A percentile compares a stretch with the other conserved stretches of the same genome.
Evolutionary conservation across 139 green algal species (phyloP).

Genomic region (Volvox africanus): DNA sequence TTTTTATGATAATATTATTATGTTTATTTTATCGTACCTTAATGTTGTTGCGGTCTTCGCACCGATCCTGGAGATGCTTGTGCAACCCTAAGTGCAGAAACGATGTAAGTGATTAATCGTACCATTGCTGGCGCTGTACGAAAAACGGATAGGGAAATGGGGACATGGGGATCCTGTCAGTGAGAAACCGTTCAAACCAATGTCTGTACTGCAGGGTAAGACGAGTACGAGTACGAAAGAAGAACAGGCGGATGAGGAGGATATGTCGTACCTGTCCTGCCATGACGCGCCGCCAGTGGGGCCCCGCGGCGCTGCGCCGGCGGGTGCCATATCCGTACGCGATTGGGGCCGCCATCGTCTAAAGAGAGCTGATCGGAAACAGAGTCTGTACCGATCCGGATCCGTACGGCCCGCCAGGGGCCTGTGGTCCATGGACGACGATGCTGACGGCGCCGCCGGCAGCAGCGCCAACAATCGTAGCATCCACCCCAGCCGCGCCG

Average conservation of each 20-base stretch:
- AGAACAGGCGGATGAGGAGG: background rate
- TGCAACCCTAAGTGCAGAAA: too few relatives aligned
- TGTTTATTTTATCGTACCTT: too few relatives aligned
- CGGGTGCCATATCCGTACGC: background rate
- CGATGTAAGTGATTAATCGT: too few relatives aligned
- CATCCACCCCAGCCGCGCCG: background rate
- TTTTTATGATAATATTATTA: too few relatives aligned
- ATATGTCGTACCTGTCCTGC: background rate
- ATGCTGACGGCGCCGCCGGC: background rate
- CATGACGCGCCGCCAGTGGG: conserved; percentile 8
- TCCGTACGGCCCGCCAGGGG: background rate
- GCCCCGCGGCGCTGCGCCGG: background rate
- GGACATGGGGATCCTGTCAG: too few relatives aligned
- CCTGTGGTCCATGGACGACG: background rate
- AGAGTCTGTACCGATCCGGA: background rate
- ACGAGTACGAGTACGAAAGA: too few relatives aligned
- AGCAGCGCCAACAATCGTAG: background rate
- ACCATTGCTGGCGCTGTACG: too few relatives aligned
- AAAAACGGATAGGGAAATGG: too few relatives aligned
- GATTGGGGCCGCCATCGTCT: background rate
- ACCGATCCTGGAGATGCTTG: too few relatives aligned
- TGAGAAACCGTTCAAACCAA: too few relatives aligned
- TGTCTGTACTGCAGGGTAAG: too few relatives aligned
- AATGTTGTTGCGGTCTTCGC: too few relatives aligned
- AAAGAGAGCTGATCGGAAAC: background rate